A percentile compares a stretch with the other conserved stretches of the same genome.
These are phyloP conservation scores for Neopestalotiopsis sp. DNA, from an alignment of 2,329 filamentous ascomycete genomes.

Conservation along the genomic window DNA sequence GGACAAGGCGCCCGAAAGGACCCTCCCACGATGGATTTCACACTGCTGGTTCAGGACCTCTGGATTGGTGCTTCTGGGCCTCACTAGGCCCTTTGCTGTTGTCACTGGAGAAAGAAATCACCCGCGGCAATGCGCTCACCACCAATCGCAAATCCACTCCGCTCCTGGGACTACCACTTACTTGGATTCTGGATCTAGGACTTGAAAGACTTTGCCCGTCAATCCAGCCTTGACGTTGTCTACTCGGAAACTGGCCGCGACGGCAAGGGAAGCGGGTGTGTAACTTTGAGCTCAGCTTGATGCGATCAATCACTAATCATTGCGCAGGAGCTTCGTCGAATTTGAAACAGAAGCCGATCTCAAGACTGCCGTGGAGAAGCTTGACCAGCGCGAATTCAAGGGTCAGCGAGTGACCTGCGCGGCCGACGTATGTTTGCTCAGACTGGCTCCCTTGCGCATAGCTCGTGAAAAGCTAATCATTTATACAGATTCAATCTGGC, in stretches of 20 bases:
- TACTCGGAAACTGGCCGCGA: slow-evolving; percentile 96
- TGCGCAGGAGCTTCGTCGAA: slow-evolving; percentile 81
- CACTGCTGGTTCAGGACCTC: slow-evolving; percentile 23
- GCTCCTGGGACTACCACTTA: slow-evolving; percentile 74
- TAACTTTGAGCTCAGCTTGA: slow-evolving; percentile 24
- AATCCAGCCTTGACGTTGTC: slow-evolving; percentile 95
- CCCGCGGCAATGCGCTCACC: slow-evolving; percentile 27
- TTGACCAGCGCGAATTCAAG: slow-evolving; percentile 93
- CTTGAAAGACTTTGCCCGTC: slow-evolving; percentile 98
- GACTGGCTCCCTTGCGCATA: not conserved
- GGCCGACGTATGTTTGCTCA: slow-evolving; percentile 72
- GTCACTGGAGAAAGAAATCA: slow-evolving; percentile 27
- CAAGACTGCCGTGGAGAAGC: slow-evolving; percentile 90
- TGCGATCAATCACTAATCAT: not conserved
- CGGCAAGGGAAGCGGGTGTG: slow-evolving; percentile 89
- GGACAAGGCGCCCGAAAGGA: slow-evolving; percentile 34
- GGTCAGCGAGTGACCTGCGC: slow-evolving; percentile 83
- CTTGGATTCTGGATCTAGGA: slow-evolving; percentile 87
- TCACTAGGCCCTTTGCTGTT: slow-evolving; percentile 37
- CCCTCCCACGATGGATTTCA: slow-evolving; percentile 32
- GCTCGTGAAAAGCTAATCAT: slow-evolving; percentile 16
- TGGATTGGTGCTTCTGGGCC: slow-evolving; percentile 38
- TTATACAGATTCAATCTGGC: slow-evolving; percentile 75
- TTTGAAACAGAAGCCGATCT: slow-evolving; percentile 93
- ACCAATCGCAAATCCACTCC: slow-evolving; percentile 33